Conservation (phyloP, 164 flowering plant genomes). For the Taxillus chinensis region DNA sequence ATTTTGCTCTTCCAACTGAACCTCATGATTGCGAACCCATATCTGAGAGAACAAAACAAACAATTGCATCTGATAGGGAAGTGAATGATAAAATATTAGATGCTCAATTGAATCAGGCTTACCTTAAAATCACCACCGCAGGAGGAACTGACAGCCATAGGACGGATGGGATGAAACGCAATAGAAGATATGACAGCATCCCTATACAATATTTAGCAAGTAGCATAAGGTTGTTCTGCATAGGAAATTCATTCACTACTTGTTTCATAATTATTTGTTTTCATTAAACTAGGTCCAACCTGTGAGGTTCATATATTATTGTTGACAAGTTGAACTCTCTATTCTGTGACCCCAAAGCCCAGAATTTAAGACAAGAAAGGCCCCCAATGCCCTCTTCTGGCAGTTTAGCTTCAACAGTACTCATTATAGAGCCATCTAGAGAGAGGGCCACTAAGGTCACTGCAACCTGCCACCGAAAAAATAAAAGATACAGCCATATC, state of each 20-base stretch:
- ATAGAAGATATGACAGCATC: constrained; percentile 73
- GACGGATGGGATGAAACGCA: constrained; percentile 69
- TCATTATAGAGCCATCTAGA: constrained; percentile 69
- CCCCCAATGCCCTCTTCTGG: constrained; percentile 90
- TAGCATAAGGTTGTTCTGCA: background rate
- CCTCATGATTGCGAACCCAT: constrained; percentile 44
- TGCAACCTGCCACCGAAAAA: constrained; percentile 43
- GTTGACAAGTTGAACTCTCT: constrained; percentile 65
- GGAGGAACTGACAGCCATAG: constrained; percentile 79
- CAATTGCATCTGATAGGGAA: background rate
- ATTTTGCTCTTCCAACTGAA: constrained; percentile 24
- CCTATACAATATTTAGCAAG: constrained; percentile 24
- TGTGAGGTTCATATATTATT: constrained; percentile 91
- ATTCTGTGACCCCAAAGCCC: constrained; percentile 39
- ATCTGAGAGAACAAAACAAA: constrained; percentile 31
- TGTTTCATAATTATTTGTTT: background rate
- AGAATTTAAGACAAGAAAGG: constrained; percentile 74
- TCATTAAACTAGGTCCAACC: constrained; percentile 29
- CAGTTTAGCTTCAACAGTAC: constrained; percentile 70
- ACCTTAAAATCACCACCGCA: constrained; percentile 96
- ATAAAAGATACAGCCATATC: background rate
- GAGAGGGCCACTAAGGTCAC: constrained; percentile 60
- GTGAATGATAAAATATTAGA: background rate
- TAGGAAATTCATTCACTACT: too few species aligned
- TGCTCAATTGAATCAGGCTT: constrained; percentile 2